phyloP scores from a whole-genome alignment of 1,284 basidiomycete species.

The Leccinum fallax region DNA sequence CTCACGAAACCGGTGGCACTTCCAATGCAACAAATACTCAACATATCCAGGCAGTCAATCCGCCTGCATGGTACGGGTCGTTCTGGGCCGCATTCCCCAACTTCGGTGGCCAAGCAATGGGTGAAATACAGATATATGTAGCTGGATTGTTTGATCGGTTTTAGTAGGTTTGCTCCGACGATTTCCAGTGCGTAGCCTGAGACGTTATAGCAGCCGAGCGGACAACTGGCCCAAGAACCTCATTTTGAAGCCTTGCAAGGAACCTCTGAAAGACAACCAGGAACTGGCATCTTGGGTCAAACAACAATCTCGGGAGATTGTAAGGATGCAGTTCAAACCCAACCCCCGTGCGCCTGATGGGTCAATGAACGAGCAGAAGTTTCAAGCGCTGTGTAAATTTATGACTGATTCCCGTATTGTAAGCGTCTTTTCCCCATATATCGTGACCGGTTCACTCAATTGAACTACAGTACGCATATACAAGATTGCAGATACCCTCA shows the following conservation, averaged over 20 bases:
- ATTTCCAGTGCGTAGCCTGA: constrained; percentile 4
- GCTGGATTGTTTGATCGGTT: constrained; percentile 25
- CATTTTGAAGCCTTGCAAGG: constrained; percentile 45
- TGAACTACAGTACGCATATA: constrained; percentile 51
- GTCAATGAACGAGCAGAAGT: constrained; percentile 43
- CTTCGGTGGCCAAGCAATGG: constrained; percentile 39
- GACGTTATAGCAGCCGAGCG: constrained; percentile 41
- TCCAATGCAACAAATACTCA: constrained; percentile 8
- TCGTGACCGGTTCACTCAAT: constrained; percentile 14
- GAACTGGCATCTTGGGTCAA: constrained; percentile 56
- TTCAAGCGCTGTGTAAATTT: constrained; percentile 42
- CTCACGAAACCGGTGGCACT: constrained; percentile 16
- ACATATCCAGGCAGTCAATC: constrained; percentile 1
- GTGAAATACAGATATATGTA: constrained; percentile 50
- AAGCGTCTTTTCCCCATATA: constrained; percentile 23
- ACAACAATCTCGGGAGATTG: constrained; percentile 31
- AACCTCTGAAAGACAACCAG: constrained; percentile 40
- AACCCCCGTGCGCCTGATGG: constrained; percentile 29
- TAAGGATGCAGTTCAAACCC: constrained; percentile 39
- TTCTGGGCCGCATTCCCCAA: constrained; percentile 52
- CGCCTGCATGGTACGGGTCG: constrained; percentile 50
- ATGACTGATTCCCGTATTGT: constrained; percentile 49
- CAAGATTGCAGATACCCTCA: constrained; percentile 53
- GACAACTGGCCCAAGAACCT: constrained; percentile 58
- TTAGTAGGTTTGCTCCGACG: background rate